Conservation (phyloP, 495 filamentous ascomycete species). For the Hypoxylon trugodes region DNA sequence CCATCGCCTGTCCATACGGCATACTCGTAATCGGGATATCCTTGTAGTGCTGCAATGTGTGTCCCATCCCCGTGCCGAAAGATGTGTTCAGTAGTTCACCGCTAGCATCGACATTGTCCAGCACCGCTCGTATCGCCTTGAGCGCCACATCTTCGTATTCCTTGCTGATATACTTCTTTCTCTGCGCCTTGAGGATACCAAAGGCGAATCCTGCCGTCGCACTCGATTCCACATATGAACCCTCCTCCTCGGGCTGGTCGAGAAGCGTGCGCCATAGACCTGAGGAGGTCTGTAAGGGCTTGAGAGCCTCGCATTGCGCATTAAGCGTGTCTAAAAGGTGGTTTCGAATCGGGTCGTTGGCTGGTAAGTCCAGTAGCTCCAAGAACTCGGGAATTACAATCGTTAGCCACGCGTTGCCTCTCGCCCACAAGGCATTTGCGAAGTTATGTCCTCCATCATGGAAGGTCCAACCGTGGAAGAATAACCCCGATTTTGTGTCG, state of each 20-base stretch:
- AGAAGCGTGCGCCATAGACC: slow-evolving; percentile 76
- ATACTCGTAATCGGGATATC: slow-evolving; percentile 74
- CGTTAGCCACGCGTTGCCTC: slow-evolving; percentile 73
- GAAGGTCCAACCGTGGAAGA: slow-evolving; percentile 81
- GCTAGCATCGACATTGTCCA: slow-evolving; percentile 64
- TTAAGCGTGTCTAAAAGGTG: slow-evolving; percentile 68
- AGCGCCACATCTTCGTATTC: slow-evolving; percentile 59
- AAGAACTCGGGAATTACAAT: slow-evolving; percentile 79
- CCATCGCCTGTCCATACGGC: slow-evolving; percentile 83
- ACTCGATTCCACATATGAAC: slow-evolving; percentile 73
- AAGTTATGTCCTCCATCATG: slow-evolving; percentile 74
- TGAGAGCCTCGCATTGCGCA: slow-evolving; percentile 68
- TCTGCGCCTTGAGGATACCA: slow-evolving; percentile 73
- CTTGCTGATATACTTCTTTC: slow-evolving; percentile 69
- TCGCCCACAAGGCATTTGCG: slow-evolving; percentile 72
- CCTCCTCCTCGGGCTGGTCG: slow-evolving; percentile 62
- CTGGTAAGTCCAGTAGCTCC: slow-evolving; percentile 66
- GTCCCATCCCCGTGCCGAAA: slow-evolving; percentile 78
- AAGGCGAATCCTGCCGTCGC: slow-evolving; percentile 81
- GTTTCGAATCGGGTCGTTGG: slow-evolving; percentile 64
- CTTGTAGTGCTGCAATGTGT: slow-evolving; percentile 72
- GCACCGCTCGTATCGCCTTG: slow-evolving; percentile 66
- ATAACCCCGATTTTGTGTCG: slow-evolving; percentile 71
- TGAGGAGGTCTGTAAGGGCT: slow-evolving; percentile 59
- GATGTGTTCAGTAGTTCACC: slow-evolving; percentile 75